These are phyloP conservation scores for Myochromella boudieri DNA, from an alignment of 768 basidiomycete species.

Conservation along the genomic window DNA sequence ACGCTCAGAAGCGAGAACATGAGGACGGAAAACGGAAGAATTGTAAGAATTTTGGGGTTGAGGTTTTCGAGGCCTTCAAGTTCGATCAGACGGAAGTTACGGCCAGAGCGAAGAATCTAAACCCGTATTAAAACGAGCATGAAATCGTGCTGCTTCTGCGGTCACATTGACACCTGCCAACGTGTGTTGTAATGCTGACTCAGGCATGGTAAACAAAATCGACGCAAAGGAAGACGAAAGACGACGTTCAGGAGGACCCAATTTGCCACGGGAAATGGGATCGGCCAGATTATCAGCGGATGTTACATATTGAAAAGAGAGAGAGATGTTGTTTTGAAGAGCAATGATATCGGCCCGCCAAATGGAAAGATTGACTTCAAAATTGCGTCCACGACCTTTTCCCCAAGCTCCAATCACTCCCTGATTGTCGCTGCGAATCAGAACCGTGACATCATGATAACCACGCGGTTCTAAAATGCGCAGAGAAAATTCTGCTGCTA, in stretches of 20 bases:
- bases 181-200: neutral
- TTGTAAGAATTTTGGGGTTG: neutral
- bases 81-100: neutral
- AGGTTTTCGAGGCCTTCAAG: neutral
- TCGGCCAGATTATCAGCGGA: neutral
- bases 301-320: neutral
- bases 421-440: constrained; percentile 34
- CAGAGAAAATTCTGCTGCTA: constrained; percentile 23
- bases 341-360: constrained; percentile 1
- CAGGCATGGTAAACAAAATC: neutral
- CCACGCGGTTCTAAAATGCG: constrained; percentile 11
- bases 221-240: neutral
- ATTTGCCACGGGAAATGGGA: neutral
- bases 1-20: neutral
- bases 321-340: neutral
- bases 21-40: neutral
- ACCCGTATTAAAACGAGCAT: too few species aligned
- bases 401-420: constrained; percentile 32
- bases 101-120: too few species aligned
- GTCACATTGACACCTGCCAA: neutral
- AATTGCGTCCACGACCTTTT: constrained; percentile 28
- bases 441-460: constrained; percentile 15
- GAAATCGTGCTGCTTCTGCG: neutral
- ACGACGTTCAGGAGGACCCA: neutral
- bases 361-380: constrained; percentile 5